phyloP scores from a whole-genome alignment of 164 flowering plant genomes.

The Berberis thunbergii region DNA sequence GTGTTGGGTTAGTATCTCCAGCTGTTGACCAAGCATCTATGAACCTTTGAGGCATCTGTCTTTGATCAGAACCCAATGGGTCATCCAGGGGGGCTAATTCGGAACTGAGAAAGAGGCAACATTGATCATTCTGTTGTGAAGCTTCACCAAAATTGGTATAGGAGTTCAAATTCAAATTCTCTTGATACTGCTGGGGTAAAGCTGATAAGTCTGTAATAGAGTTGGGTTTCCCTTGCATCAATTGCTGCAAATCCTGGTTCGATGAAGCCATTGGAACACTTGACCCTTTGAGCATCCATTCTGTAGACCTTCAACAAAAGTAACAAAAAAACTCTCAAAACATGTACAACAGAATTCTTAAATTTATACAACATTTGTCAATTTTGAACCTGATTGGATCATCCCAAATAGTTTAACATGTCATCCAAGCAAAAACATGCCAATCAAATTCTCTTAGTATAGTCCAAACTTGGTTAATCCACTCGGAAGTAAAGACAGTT shows the following conservation, averaged over 20 bases:
- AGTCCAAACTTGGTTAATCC: too few species aligned
- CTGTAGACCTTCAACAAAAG: conserved; percentile 26
- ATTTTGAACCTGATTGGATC: too few species aligned
- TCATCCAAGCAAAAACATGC: too few species aligned
- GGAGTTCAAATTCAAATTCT: conserved; percentile 19
- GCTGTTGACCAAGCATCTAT: conserved; percentile 60
- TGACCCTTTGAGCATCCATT: conserved; percentile 43
- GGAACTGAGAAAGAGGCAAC: conserved; percentile 19
- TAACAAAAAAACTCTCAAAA: background rate
- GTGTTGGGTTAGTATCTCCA: conserved; percentile 5
- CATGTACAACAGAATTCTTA: background rate
- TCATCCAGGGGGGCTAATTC: conserved; percentile 10
- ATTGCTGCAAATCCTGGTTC: conserved; percentile 33
- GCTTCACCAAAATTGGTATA: conserved; percentile 5
- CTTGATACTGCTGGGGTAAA: conserved; percentile 17
- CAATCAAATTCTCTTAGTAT: too few species aligned
- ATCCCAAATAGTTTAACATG: too few species aligned
- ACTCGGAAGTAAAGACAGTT: too few species aligned
- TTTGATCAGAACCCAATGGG: conserved; percentile 1
- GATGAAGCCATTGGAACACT: conserved; percentile 13
- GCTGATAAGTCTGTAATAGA: conserved; percentile 1
- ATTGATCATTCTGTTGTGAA: conserved; percentile 17
- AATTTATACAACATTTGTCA: too few species aligned
- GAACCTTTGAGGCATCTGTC: conserved; percentile 34
- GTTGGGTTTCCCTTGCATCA: conserved; percentile 22